A percentile compares a stretch with the other conserved stretches of the same genome.
These are phyloP conservation scores for Pulveroboletus sp. DNA, from an alignment of 768 basidiomycete genomes.

Conservation along the genomic window DNA sequence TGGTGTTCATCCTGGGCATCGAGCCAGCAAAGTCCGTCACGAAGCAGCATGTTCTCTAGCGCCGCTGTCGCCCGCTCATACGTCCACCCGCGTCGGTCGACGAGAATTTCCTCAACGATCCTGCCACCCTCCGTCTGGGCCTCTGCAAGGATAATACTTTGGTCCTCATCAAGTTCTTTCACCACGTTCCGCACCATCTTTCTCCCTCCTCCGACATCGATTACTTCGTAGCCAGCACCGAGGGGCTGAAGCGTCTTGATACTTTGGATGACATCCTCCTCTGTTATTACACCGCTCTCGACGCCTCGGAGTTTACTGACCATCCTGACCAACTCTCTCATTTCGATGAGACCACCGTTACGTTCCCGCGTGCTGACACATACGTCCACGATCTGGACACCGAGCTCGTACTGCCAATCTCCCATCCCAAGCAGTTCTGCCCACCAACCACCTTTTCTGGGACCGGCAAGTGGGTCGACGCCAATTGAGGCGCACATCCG, in stretches of 20 bases:
- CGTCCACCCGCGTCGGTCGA: slow-evolving; percentile 68
- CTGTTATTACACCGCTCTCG: slow-evolving; percentile 64
- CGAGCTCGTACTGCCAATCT: slow-evolving; percentile 95
- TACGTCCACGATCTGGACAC: slow-evolving; percentile 91
- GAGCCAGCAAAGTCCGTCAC: slow-evolving; percentile 92
- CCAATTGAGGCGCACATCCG: slow-evolving; percentile 95
- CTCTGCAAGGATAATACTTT: slow-evolving; percentile 73
- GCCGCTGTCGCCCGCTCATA: slow-evolving; percentile 69
- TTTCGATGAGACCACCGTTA: slow-evolving; percentile 90
- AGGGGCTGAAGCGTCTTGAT: slow-evolving; percentile 86
- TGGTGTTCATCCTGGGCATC: slow-evolving; percentile 77
- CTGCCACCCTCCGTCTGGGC: slow-evolving; percentile 66
- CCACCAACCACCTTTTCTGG: slow-evolving; percentile 86
- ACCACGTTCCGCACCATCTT: slow-evolving; percentile 89
- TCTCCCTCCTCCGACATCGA: slow-evolving; percentile 61
- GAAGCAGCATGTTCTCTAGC: slow-evolving; percentile 83
- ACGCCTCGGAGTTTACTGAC: slow-evolving; percentile 74
- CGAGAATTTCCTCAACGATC: slow-evolving; percentile 59
- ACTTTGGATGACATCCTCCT: slow-evolving; percentile 78
- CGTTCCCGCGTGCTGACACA: slow-evolving; percentile 83
- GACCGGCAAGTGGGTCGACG: slow-evolving; percentile 89
- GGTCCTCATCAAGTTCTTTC: slow-evolving; percentile 86
- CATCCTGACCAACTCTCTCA: slow-evolving; percentile 77
- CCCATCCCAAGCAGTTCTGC: slow-evolving; percentile 81
- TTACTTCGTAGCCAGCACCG: slow-evolving; percentile 85